These are phyloP conservation scores for Diaporthe velutina DNA, from an alignment of 2,329 filamentous ascomycete genomes.

Conservation along the genomic window DNA sequence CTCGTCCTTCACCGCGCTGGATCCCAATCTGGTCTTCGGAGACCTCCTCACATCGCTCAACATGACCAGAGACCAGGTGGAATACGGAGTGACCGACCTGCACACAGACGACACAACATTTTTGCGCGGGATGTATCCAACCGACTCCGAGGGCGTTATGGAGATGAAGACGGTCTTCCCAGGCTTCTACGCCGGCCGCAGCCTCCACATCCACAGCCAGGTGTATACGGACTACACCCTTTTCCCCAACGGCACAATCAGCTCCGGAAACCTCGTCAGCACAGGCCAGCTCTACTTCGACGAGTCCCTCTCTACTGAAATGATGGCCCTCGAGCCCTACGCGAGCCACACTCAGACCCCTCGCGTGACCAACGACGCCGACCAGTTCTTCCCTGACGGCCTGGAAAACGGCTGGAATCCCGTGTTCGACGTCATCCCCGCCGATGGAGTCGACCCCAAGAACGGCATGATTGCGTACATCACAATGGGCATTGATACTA, in stretches of 20 bases:
- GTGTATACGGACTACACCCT: conserved; percentile 43
- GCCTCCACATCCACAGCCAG: conserved; percentile 44
- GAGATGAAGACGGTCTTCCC: conserved; percentile 46
- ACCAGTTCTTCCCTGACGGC: conserved; percentile 15
- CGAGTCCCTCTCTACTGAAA: conserved; percentile 46
- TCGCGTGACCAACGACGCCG: conserved; percentile 49
- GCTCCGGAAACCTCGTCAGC: conserved; percentile 44
- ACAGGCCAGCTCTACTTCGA: conserved; percentile 51
- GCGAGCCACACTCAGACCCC: conserved; percentile 50
- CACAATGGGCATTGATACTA: conserved; percentile 32
- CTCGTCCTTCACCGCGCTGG: conserved; percentile 47
- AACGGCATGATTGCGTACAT: conserved; percentile 38
- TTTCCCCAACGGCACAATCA: conserved; percentile 41
- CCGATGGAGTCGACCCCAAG: conserved; percentile 27
- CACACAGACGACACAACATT: conserved; percentile 49
- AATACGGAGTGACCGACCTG: conserved; percentile 42
- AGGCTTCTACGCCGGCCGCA: conserved; percentile 44
- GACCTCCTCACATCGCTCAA: conserved; percentile 48
- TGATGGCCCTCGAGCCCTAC: conserved; percentile 52
- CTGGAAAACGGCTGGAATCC: conserved; percentile 25
- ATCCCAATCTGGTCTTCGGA: conserved; percentile 47
- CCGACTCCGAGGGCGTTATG: conserved; percentile 44
- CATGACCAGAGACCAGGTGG: conserved; percentile 39
- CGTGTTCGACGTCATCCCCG: conserved; percentile 19
- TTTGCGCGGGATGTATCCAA: conserved; percentile 48